Evolutionary conservation across 164 flowering plant genomes (phyloP).

Genomic region (Magnolia officinalis): DNA sequence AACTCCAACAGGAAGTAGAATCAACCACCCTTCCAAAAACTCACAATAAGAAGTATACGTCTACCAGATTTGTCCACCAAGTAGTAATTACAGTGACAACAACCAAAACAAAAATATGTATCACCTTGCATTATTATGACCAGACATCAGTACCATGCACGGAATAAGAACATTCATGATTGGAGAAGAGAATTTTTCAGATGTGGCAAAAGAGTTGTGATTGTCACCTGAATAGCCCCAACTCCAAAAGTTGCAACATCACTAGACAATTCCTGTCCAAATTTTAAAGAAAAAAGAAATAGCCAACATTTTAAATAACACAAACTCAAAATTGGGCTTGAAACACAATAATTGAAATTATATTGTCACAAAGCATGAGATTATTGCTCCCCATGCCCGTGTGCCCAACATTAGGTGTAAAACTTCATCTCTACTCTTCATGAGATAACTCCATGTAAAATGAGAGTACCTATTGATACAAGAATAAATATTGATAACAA

Average conservation of each 20-base stretch:
- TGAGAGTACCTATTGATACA: no score
- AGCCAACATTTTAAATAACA: no score
- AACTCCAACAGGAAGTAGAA: conserved; percentile 1
- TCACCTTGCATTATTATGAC: background rate
- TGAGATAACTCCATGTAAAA: no score
- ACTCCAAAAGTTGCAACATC: conserved; percentile 65
- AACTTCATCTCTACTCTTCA: no score
- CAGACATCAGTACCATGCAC: background rate
- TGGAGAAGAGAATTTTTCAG: background rate
- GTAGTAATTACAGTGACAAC: conserved; percentile 74
- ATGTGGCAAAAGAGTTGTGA: conserved; percentile 6
- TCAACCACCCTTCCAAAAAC: conserved; percentile 20
- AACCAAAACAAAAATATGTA: conserved; percentile 45
- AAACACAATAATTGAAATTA: no score
- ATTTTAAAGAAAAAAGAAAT: background rate
- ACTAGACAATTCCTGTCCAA: conserved; percentile 63
- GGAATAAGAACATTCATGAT: no score
- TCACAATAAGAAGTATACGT: conserved; percentile 76
- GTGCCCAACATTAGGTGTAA: background rate
- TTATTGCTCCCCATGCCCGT: no score
- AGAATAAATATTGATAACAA: no score
- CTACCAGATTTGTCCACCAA: conserved; percentile 85
- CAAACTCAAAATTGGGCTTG: no score
- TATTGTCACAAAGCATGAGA: no score
- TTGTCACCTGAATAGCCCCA: conserved; percentile 74